These are phyloP conservation scores for Metarhizium album DNA, from an alignment of 2,329 filamentous ascomycete genomes.

Conservation along the genomic window DNA sequence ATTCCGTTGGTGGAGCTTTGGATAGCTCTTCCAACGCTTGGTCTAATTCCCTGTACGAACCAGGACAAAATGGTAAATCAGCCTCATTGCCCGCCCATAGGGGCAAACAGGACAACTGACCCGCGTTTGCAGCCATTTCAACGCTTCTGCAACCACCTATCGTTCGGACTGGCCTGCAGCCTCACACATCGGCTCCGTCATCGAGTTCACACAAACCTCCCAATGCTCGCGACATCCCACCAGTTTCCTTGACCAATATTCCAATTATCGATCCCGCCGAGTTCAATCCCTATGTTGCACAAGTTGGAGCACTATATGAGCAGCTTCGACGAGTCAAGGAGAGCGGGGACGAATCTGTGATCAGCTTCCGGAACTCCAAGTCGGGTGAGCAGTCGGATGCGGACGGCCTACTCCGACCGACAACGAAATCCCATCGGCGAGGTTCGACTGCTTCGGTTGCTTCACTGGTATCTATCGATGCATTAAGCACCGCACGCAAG, in stretches of 20 bases:
- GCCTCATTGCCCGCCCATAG: not conserved
- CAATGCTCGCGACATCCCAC: constrained; percentile 81
- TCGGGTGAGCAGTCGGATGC: constrained; percentile 32
- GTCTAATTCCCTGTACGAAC: constrained; percentile 51
- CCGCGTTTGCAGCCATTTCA: constrained; percentile 58
- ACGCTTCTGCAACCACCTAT: constrained; percentile 88
- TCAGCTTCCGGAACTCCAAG: constrained; percentile 27
- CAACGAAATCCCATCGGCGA: constrained; percentile 20
- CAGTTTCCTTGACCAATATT: constrained; percentile 83
- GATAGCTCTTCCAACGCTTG: constrained; percentile 54
- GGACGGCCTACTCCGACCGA: constrained; percentile 38
- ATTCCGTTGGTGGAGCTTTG: constrained; percentile 75
- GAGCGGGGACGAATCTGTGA: constrained; percentile 53
- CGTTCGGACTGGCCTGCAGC: constrained; percentile 73
- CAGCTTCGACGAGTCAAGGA: constrained; percentile 78
- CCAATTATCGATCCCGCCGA: constrained; percentile 66
- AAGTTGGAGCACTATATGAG: constrained; percentile 82
- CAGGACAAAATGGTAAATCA: constrained; percentile 67
- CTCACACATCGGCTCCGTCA: constrained; percentile 59
- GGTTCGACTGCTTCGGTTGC: constrained; percentile 33
- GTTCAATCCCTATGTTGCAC: constrained; percentile 74
- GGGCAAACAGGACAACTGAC: not conserved
- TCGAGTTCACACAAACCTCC: constrained; percentile 72
- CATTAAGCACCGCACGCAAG: constrained; percentile 30
- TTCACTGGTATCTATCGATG: constrained; percentile 40